Percentiles rank a stretch among this genome's conserved stretches.
Conservation (phyloP, 116 monocot species). For the Cymodocea nodosa region DNA sequence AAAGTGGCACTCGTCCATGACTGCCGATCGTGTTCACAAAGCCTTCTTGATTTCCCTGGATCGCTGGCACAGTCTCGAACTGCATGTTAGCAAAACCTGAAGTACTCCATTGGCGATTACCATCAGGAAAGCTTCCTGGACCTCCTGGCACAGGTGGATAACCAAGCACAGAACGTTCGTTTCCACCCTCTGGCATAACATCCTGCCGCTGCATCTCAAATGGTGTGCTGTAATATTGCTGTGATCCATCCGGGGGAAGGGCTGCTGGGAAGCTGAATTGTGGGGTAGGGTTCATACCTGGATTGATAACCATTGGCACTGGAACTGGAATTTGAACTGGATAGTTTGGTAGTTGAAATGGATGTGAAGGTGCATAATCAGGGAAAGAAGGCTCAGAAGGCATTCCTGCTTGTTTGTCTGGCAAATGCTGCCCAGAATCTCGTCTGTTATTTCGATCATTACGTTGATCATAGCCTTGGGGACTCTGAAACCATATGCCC, state of each 20-base stretch:
- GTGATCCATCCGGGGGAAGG: constrained; percentile 33
- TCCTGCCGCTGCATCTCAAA: constrained; percentile 25
- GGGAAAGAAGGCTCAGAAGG: constrained; percentile 26
- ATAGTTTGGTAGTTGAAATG: constrained; percentile 38
- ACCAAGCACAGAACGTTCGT: constrained; percentile 44
- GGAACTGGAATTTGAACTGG: constrained; percentile 19
- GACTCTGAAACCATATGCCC: constrained; percentile 32
- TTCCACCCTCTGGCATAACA: constrained; percentile 14
- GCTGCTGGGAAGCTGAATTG: constrained; percentile 28
- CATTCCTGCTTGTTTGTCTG: constrained; percentile 16
- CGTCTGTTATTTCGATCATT: constrained; percentile 14
- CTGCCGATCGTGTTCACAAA: constrained; percentile 24
- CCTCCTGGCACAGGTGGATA: constrained; percentile 23
- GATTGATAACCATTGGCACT: constrained; percentile 36
- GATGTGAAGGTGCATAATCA: constrained; percentile 19
- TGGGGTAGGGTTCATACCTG: constrained; percentile 11
- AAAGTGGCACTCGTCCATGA: constrained; percentile 26
- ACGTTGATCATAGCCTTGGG: constrained; percentile 25
- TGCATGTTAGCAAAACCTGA: constrained; percentile 38
- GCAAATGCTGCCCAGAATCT: constrained; percentile 22
- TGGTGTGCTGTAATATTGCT: constrained; percentile 22
- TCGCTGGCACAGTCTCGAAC: constrained; percentile 22
- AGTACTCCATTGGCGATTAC: constrained; percentile 34
- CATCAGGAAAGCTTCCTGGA: constrained; percentile 23
- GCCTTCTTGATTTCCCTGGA: constrained; percentile 40